Conservation (phyloP, 1,139 yeast genomes). For the Keqinozyma sinolaborantium region DNA sequence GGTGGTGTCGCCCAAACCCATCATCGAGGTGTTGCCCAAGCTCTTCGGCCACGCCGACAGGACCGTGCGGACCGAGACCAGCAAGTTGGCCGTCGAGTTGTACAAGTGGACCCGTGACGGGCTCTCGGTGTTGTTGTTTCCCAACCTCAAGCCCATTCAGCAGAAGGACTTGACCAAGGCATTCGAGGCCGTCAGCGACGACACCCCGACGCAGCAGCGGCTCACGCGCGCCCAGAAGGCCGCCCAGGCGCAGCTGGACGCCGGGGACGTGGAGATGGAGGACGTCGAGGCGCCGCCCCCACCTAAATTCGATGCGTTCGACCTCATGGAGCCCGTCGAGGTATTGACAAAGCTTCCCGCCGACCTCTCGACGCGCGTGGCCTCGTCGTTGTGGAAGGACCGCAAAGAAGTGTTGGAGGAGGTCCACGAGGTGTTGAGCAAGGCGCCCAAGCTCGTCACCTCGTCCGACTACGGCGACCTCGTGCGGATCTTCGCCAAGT, state of each 20-base stretch:
- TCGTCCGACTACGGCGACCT: conserved; percentile 60
- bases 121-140: conserved; percentile 57
- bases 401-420: conserved; percentile 84
- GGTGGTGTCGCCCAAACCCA: conserved; percentile 57
- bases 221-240: conserved; percentile 49
- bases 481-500: conserved; percentile 58
- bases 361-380: conserved; percentile 52
- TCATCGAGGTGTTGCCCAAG: conserved; percentile 60
- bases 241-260: conserved; percentile 17
- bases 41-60: conserved; percentile 85
- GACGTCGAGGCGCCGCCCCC: conserved; percentile 16
- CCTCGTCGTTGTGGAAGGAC: conserved; percentile 84
- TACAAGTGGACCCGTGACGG: conserved; percentile 76
- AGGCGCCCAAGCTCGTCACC: conserved; percentile 38
- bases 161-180: conserved; percentile 79
- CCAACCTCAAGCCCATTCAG: conserved; percentile 84
- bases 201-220: conserved; percentile 52
- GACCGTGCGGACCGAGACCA: conserved; percentile 80
- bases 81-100: conserved; percentile 64
- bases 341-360: conserved; percentile 65
- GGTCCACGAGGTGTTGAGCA: conserved; percentile 48
- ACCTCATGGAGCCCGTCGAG: conserved; percentile 46
- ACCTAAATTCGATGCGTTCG: conserved; percentile 33
- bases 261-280: conserved; percentile 42
- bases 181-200: conserved; percentile 51